These are phyloP conservation scores for Lenzites betulinus DNA, from an alignment of 768 basidiomycete species.

Conservation along the genomic window DNA sequence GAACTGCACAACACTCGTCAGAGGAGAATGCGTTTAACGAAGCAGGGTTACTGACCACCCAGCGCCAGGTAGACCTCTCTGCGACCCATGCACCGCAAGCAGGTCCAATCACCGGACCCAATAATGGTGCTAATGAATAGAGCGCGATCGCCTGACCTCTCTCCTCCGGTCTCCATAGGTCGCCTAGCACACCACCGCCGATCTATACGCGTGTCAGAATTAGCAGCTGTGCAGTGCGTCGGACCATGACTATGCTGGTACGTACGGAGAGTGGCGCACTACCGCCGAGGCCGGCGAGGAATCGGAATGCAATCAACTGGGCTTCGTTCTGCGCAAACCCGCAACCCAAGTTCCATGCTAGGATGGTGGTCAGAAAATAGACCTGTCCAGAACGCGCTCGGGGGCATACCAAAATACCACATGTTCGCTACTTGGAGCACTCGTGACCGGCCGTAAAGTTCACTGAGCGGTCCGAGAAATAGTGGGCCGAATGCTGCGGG, in stretches of 20 bases:
- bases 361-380: neutral
- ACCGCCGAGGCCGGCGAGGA: conserved; percentile 41
- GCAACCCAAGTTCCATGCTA: conserved; percentile 56
- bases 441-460: conserved; percentile 64
- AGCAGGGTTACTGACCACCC: conserved; percentile 50
- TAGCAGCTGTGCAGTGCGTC: neutral
- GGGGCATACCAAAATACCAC: conserved; percentile 55
- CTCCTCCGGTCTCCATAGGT: conserved; percentile 62
- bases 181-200: conserved; percentile 67
- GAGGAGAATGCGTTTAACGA: too few relatives aligned
- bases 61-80: conserved; percentile 66
- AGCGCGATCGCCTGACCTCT: conserved; percentile 64
- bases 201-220: conserved; percentile 35
- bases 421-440: conserved; percentile 64
- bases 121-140: conserved; percentile 63
- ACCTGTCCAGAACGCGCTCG: neutral
- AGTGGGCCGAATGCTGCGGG: conserved; percentile 48
- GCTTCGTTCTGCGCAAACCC: conserved; percentile 29
- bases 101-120: conserved; percentile 68
- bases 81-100: conserved; percentile 66
- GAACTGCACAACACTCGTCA: conserved; percentile 43
- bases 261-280: conserved; percentile 39
- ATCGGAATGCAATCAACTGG: conserved; percentile 41
- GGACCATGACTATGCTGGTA: too few relatives aligned
- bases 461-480: conserved; percentile 61